Conservation (phyloP, 2,329 filamentous ascomycete genomes). For the Alternaria novae-zelandiae region DNA sequence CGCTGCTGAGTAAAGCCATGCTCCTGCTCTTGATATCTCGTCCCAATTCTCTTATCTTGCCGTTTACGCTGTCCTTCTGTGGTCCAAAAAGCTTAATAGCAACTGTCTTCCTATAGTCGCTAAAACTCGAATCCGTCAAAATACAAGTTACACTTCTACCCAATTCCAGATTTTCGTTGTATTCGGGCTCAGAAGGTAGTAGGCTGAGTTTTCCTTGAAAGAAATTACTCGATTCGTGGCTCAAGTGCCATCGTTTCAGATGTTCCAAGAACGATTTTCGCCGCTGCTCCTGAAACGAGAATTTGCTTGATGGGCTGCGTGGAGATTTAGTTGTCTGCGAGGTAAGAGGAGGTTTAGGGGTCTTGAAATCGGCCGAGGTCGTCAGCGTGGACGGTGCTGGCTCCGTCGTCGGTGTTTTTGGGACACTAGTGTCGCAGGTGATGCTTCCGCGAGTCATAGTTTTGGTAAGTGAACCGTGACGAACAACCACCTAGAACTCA, state of each 20-base stretch:
- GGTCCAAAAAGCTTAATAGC: constrained; percentile 37
- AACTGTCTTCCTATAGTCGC: constrained; percentile 24
- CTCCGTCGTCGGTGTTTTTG: constrained; percentile 9
- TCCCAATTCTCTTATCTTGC: neutral
- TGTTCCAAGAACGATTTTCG: constrained; percentile 30
- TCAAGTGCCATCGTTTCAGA: constrained; percentile 32
- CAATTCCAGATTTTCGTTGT: constrained; percentile 21
- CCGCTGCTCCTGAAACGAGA: constrained; percentile 25
- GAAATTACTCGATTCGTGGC: constrained; percentile 37
- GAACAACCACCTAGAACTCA: neutral
- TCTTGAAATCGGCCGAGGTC: neutral
- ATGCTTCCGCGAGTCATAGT: constrained; percentile 13
- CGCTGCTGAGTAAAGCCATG: constrained; percentile 4
- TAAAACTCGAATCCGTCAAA: constrained; percentile 23
- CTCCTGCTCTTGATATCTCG: neutral
- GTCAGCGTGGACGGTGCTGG: neutral
- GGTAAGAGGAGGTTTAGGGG: neutral
- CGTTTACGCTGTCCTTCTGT: neutral
- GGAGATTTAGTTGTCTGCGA: constrained; percentile 13
- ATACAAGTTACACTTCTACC: constrained; percentile 38
- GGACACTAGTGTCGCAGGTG: constrained; percentile 5
- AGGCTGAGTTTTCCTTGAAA: constrained; percentile 40
- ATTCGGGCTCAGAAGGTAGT: constrained; percentile 3
- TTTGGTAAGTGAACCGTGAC: neutral
- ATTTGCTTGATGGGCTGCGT: constrained; percentile 22